phyloP scores from a whole-genome alignment of 371 early-diverging fungal genomes.

The Paramicrosporidium saccamoebae region DNA sequence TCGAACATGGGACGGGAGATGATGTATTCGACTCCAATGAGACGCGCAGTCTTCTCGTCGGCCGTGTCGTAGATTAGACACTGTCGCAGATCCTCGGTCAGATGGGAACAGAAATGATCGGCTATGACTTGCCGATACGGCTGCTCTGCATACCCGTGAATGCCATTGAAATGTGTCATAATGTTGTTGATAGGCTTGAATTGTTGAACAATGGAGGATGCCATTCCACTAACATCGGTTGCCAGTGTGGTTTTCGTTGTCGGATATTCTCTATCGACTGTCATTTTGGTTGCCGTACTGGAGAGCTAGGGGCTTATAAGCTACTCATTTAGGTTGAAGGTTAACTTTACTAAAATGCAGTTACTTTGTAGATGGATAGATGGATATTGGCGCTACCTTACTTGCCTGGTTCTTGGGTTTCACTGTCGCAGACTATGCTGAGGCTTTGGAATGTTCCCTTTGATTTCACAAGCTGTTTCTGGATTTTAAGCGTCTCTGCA shows the following conservation, averaged over 20 bases:
- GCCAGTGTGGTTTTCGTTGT: constrained; percentile 2
- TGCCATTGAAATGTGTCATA: constrained; percentile 3
- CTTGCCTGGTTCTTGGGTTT: too few species aligned
- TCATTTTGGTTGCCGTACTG: too few species aligned
- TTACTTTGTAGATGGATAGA: too few species aligned
- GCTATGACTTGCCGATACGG: constrained; percentile 7
- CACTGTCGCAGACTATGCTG: too few species aligned
- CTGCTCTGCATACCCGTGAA: constrained; percentile 4
- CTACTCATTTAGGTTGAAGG: too few species aligned
- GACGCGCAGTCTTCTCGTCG: constrained; percentile 5
- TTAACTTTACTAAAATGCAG: too few species aligned
- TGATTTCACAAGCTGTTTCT: too few species aligned
- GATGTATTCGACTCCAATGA: constrained; percentile 15
- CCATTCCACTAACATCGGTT: background rate
- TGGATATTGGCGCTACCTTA: too few species aligned
- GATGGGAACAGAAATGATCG: constrained; percentile 9
- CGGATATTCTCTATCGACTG: too few species aligned
- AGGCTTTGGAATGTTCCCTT: too few species aligned
- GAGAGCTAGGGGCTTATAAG: too few species aligned
- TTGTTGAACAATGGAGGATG: constrained; percentile 2
- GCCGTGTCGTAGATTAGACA: constrained; percentile 13
- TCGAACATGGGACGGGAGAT: constrained; percentile 11
- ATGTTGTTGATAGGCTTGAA: constrained; percentile 3
- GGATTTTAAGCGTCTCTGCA: too few species aligned
- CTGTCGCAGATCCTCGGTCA: constrained; percentile 12